phyloP scores from a whole-genome alignment of 495 filamentous ascomycete genomes.

The Penicillium malachiteum region DNA sequence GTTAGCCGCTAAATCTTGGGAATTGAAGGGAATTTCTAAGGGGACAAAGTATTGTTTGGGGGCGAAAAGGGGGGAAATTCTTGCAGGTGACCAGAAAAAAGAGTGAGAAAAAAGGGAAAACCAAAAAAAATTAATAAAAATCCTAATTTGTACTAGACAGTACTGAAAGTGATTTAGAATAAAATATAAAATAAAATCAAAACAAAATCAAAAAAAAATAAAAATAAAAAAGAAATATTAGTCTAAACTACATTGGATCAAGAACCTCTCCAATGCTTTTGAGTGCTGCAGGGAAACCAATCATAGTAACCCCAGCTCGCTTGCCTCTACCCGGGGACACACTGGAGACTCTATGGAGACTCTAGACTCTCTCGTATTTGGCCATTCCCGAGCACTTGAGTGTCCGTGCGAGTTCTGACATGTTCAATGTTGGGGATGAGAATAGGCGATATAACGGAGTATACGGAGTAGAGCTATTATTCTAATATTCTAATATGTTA shows the following conservation, averaged over 20 bases:
- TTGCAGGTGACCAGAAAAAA: no score
- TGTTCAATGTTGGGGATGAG: background rate
- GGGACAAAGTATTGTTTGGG: no score
- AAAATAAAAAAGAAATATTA: background rate
- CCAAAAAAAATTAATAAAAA: no score
- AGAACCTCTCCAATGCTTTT: background rate
- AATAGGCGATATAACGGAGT: no score
- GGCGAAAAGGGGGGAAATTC: no score
- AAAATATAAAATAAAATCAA: no score
- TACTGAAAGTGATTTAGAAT: no score
- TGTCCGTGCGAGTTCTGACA: conserved; percentile 17
- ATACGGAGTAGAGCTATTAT: background rate
- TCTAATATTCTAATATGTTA: no score
- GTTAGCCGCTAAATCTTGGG: no score
- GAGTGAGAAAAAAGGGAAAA: no score
- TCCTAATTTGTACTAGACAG: background rate
- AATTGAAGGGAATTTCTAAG: no score
- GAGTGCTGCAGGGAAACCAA: conserved; percentile 8
- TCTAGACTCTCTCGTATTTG: conserved; percentile 10
- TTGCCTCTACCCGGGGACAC: conserved; percentile 20
- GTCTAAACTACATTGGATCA: background rate
- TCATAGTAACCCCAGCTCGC: conserved; percentile 17
- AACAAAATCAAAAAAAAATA: no score
- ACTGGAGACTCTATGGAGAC: conserved; percentile 3
- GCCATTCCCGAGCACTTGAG: background rate